phyloP scores from a whole-genome alignment of 2,329 filamentous ascomycete genomes.

The Metarhizium sp. region DNA sequence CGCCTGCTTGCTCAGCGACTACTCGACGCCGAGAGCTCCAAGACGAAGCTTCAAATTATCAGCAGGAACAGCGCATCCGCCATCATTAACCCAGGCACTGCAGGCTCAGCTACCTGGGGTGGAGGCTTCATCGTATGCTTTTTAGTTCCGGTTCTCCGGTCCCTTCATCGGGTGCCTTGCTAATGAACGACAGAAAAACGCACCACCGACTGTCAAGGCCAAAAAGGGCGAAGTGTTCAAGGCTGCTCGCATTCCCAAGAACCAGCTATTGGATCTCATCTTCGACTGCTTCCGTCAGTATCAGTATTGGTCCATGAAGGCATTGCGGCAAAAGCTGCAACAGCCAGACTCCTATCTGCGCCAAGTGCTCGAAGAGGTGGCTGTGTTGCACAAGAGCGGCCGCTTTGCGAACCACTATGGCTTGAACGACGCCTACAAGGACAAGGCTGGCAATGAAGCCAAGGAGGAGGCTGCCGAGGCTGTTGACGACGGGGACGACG shows the following conservation, averaged over 20 bases:
- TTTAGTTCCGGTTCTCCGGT: not conserved
- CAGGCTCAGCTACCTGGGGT: conserved; percentile 27
- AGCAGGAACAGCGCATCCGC: conserved; percentile 39
- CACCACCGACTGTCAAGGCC: conserved; percentile 38
- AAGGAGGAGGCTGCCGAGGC: conserved; percentile 47
- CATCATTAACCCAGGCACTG: conserved; percentile 46
- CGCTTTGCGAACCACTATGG: conserved; percentile 81
- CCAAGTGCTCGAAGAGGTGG: conserved; percentile 73
- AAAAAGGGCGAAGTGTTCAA: conserved; percentile 66
- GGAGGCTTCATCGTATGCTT: conserved; percentile 48
- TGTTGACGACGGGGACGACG: conserved; percentile 55
- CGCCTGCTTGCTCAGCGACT: conserved; percentile 51
- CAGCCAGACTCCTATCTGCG: conserved; percentile 94
- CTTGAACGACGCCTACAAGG: conserved; percentile 51
- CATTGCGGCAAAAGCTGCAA: conserved; percentile 63
- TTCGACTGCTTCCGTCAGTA: conserved; percentile 77
- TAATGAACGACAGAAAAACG: conserved; percentile 37
- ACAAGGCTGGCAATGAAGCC: conserved; percentile 30
- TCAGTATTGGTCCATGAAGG: conserved; percentile 90
- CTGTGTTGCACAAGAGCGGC: conserved; percentile 72
- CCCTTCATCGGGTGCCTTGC: not conserved
- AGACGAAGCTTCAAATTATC: conserved; percentile 40
- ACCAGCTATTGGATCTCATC: conserved; percentile 78
- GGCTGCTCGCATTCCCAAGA: conserved; percentile 79
- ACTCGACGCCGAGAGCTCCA: conserved; percentile 38